Percentiles rank a stretch among this genome's conserved stretches.
phyloP scores from a whole-genome alignment of 352 stramenopile genomes.

The Globisporangium megalacanthum region DNA sequence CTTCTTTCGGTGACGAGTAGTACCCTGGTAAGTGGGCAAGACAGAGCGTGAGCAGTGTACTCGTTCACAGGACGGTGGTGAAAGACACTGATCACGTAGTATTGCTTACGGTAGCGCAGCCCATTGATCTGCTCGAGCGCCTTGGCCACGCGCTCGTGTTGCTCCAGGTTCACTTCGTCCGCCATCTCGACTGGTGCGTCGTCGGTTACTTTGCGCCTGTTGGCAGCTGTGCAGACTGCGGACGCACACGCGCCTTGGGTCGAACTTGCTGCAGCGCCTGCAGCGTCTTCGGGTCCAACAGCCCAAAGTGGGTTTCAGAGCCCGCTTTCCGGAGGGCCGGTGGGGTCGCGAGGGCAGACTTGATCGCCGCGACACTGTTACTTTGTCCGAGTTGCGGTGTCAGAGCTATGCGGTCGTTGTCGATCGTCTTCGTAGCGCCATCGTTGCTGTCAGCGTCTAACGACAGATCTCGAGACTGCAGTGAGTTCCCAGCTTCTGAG shows the following conservation, averaged over 20 bases:
- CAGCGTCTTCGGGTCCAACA: conserved; percentile 31
- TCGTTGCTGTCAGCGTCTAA: background rate
- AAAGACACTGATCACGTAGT: too few relatives aligned
- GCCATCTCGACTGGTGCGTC: background rate
- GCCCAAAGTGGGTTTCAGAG: conserved; percentile 10
- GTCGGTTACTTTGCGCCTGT: background rate
- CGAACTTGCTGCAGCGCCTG: conserved; percentile 46
- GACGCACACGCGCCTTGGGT: conserved; percentile 27
- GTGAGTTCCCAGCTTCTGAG: background rate
- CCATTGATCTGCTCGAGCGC: conserved; percentile 71
- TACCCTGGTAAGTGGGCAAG: conserved; percentile 29
- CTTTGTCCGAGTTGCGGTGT: background rate
- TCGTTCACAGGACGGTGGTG: too few relatives aligned
- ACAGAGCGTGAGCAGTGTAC: too few relatives aligned
- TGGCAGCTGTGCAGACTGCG: conserved; percentile 27
- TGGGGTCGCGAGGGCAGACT: background rate
- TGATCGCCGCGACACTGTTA: background rate
- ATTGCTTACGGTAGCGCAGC: conserved; percentile 47
- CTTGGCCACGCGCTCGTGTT: conserved; percentile 56
- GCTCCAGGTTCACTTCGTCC: conserved; percentile 19
- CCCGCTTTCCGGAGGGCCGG: background rate
- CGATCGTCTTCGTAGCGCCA: too few relatives aligned
- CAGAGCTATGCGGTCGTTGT: background rate
- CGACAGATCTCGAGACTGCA: background rate
- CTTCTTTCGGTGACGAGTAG: conserved; percentile 25